Conservation (phyloP, 2,329 filamentous ascomycete species). For the Pseudogymnoascus sp. region DNA sequence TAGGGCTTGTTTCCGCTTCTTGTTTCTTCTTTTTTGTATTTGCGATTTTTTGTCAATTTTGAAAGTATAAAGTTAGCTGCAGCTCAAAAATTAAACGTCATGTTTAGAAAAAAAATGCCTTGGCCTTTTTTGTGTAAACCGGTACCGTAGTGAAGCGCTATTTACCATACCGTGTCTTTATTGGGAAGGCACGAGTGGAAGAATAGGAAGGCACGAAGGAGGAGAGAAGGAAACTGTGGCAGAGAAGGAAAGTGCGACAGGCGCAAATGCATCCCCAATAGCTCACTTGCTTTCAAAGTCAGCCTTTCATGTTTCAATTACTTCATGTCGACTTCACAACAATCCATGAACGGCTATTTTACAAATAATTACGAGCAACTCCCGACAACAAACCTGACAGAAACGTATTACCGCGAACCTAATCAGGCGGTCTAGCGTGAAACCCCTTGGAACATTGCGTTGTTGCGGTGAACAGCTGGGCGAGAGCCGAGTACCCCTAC, state of each 20-base stretch:
- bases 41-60: background rate
- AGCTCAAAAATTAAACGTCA: conserved; percentile 6
- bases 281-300: background rate
- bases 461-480: background rate
- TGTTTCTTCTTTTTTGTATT: background rate
- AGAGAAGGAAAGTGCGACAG: background rate
- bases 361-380: background rate
- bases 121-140: background rate
- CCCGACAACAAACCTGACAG: background rate
- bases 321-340: background rate
- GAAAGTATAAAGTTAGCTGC: conserved; percentile 8
- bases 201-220: background rate
- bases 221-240: background rate
- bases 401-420: background rate
- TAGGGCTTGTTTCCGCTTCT: background rate
- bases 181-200: background rate
- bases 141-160: background rate
- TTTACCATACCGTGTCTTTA: background rate
- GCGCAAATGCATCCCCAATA: background rate
- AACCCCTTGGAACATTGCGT: background rate
- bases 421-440: background rate
- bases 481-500: background rate
- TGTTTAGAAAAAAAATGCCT: background rate
- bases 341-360: background rate
- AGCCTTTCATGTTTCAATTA: background rate